phyloP scores from a whole-genome alignment of 2,329 filamentous ascomycete genomes.

The Talaromyces funiculosus region DNA sequence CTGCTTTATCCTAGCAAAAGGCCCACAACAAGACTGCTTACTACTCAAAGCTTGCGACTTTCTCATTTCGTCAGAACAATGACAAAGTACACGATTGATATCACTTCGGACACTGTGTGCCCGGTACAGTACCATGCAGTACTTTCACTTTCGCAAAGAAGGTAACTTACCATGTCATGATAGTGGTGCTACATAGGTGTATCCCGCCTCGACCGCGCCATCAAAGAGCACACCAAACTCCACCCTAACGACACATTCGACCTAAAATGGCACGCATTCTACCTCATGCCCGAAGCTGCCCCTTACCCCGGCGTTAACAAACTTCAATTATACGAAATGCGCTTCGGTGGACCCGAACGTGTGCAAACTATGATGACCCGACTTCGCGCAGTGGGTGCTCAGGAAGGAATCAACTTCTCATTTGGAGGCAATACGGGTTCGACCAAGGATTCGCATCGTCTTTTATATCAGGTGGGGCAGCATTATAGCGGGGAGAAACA shows the following conservation, averaged over 20 bases:
- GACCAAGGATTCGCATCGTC: conserved; percentile 71
- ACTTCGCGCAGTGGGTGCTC: conserved; percentile 53
- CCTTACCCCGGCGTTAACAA: conserved; percentile 48
- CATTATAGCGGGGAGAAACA: conserved; percentile 47
- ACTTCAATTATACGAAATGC: conserved; percentile 38
- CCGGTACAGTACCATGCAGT: conserved; percentile 45
- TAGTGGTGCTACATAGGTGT: conserved; percentile 71
- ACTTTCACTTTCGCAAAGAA: neutral
- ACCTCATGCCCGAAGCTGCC: conserved; percentile 64
- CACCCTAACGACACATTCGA: conserved; percentile 66
- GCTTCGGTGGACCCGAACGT: conserved; percentile 58
- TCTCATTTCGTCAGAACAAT: conserved; percentile 38
- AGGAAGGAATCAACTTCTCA: conserved; percentile 67
- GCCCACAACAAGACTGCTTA: neutral
- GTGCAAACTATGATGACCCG: conserved; percentile 52
- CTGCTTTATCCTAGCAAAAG: neutral
- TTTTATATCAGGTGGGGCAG: conserved; percentile 59
- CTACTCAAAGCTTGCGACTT: neutral
- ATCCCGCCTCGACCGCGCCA: conserved; percentile 66
- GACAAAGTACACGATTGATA: conserved; percentile 69
- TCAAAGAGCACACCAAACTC: conserved; percentile 57
- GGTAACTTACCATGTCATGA: neutral
- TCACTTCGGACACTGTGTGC: conserved; percentile 77
- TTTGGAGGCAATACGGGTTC: conserved; percentile 67
- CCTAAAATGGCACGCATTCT: conserved; percentile 72